Evolutionary conservation across 116 monocot species (phyloP), one percentile per base, ranked within the genome.

Genomic region (Cymodocea nodosa): DNA sequence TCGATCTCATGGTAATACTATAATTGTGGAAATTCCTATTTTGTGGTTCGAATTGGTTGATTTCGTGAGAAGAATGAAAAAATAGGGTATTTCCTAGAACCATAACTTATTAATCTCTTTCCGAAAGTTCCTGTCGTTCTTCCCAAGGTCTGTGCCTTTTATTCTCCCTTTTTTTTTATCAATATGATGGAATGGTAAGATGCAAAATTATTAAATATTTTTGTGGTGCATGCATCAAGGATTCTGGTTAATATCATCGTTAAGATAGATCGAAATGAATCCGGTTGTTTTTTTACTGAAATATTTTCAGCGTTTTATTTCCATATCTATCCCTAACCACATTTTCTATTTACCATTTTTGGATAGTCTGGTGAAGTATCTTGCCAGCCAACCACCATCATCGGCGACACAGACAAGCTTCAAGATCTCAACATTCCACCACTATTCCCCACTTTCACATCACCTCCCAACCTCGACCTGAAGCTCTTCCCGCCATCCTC

Each of bases 351-450:
- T 18, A 3, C 11, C 20, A 13, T 15, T 15, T 5, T 20, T 18
- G 12, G 10, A 19, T 49, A 65, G 58, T 40, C 5, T 4, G 51
- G 52, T 11, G 59, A 65, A 65, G 51, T 63, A 11, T 34, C 36
- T 20, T 23, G n/a, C 56, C 30, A 17, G 9, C 69, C 10, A 2
- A 39, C 23, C 19, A 24, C 55, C 55, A 0, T 12, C 57, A 58
- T 23, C 59, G 2, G 8, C 16, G 30, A 15, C 6, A 20, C 40
- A 12, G 55, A 51, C n/a, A 52, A 53, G 19, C 23, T 80, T 15
- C 75, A 85, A 12, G 89, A 89, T 59, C 82, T 82, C 51, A 85
- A 82, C 73, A 59, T 79, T 20, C 18, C 35, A 7, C 39, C 70
- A 12, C 62, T 68, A 7, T 62, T 70, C 36, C 44, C 44, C 44